Conservation (phyloP, 345 rosid genomes). For the Euclidium syriacum region DNA sequence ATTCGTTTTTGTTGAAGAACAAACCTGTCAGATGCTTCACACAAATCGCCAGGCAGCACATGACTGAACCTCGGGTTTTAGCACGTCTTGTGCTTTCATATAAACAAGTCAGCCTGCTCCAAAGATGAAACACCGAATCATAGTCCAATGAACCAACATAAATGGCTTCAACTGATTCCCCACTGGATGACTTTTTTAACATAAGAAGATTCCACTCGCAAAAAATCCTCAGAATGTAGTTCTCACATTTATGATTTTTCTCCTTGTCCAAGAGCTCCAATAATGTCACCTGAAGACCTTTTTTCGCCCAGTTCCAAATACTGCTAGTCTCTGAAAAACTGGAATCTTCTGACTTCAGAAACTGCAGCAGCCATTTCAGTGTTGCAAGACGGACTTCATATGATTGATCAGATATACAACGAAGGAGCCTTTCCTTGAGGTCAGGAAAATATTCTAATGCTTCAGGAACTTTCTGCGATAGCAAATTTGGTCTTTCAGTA, state of each 20-base stretch:
- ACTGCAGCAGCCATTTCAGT: slow-evolving; percentile 77
- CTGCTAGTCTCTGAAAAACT: slow-evolving; percentile 34
- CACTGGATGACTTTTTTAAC: slow-evolving; percentile 34
- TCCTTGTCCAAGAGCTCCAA: slow-evolving; percentile 56
- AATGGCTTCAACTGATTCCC: slow-evolving; percentile 24
- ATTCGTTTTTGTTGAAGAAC: slow-evolving; percentile 29
- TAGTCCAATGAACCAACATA: slow-evolving; percentile 55
- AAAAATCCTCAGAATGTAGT: slow-evolving; percentile 70
- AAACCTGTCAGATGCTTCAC: slow-evolving; percentile 46
- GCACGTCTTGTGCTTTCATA: slow-evolving; percentile 50
- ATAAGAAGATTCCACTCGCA: slow-evolving; percentile 73
- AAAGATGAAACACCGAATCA: slow-evolving; percentile 51
- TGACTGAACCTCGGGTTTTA: slow-evolving; percentile 59
- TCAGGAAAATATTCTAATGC: slow-evolving; percentile 33
- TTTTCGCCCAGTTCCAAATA: slow-evolving; percentile 59
- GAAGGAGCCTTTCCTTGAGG: slow-evolving; percentile 49
- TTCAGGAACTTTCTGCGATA: slow-evolving; percentile 25
- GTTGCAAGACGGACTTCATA: slow-evolving; percentile 91
- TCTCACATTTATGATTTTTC: slow-evolving; percentile 60
- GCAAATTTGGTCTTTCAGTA: slow-evolving; percentile 29
- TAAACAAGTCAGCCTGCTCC: slow-evolving; percentile 57
- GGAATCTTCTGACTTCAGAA: slow-evolving; percentile 48
- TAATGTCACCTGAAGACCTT: slow-evolving; percentile 56
- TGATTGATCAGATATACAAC: slow-evolving; percentile 62
- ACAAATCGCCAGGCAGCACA: slow-evolving; percentile 86